Conservation (phyloP, 2,329 filamentous ascomycete species). For the Neurospora crassa region DNA sequence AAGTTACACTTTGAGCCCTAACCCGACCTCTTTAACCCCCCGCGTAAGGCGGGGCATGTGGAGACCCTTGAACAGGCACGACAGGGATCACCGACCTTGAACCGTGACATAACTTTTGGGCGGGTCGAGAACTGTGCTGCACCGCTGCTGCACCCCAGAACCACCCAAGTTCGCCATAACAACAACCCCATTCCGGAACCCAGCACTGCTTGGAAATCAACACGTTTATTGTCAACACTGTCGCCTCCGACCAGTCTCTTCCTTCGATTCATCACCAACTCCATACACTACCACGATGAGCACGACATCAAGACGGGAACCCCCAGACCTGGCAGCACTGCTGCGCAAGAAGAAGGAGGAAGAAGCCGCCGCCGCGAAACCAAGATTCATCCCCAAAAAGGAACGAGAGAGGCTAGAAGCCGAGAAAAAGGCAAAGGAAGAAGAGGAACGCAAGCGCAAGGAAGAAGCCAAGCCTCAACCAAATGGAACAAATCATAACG, state of each 20-base stretch:
- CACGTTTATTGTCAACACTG: neutral
- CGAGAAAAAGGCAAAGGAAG: constrained; percentile 67
- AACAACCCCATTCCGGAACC: neutral
- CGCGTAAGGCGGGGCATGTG: neutral
- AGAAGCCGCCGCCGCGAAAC: constrained; percentile 38
- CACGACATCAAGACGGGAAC: constrained; percentile 15
- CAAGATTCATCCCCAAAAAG: constrained; percentile 66
- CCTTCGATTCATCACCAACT: no score
- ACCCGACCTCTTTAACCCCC: neutral
- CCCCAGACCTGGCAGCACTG: constrained; percentile 39
- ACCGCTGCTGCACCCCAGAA: neutral
- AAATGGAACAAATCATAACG: constrained; percentile 14
- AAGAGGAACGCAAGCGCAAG: constrained; percentile 28
- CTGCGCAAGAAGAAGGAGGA: constrained; percentile 56
- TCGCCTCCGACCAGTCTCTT: no score
- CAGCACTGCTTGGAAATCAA: neutral
- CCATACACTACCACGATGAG: neutral
- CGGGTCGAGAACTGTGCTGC: neutral
- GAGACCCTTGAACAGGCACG: neutral
- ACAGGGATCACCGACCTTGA: neutral
- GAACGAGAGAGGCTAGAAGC: constrained; percentile 72
- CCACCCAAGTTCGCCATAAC: neutral
- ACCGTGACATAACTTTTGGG: neutral
- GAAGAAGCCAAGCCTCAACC: constrained; percentile 5
- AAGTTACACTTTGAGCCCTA: constrained; percentile 4